A percentile compares a stretch with the other conserved stretches of the same genome.
phyloP scores from a whole-genome alignment of 106 monocot genomes.

The Allium fistulosum region DNA sequence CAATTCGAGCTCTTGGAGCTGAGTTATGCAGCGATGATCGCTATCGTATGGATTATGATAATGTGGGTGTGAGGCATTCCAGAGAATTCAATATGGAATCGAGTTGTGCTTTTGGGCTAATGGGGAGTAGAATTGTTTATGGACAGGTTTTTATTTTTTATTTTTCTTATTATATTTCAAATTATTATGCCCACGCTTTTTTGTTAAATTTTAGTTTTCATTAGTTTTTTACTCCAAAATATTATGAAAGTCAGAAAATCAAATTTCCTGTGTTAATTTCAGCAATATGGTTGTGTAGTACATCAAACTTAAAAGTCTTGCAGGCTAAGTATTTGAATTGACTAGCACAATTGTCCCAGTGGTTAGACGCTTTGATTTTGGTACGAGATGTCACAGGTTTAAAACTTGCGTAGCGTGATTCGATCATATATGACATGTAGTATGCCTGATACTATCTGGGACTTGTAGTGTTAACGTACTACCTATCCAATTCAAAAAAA shows the following conservation, averaged over 20 bases:
- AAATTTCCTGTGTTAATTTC: too few species aligned
- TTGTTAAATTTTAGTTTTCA: neutral
- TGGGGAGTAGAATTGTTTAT: neutral
- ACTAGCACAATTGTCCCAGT: neutral
- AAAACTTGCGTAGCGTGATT: neutral
- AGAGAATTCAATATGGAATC: neutral
- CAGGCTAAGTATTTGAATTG: too few species aligned
- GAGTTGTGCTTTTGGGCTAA: neutral
- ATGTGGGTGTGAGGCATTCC: neutral
- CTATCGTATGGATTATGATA: too few species aligned
- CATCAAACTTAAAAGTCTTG: neutral
- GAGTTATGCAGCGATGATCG: neutral
- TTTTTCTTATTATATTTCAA: neutral
- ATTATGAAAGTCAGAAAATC: too few species aligned
- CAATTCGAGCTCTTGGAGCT: neutral
- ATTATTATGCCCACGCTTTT: neutral
- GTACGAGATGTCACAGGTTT: neutral
- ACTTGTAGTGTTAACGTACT: too few species aligned
- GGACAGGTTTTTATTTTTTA: neutral
- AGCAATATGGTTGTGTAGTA: neutral
- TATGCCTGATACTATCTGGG: too few species aligned
- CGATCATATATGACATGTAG: too few species aligned
- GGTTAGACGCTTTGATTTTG: too few species aligned
- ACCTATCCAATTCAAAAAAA: too few species aligned
- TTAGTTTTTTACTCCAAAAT: neutral